Evolutionary conservation across 768 basidiomycete species (phyloP).

Genomic region (Cubamyces lactineus): DNA sequence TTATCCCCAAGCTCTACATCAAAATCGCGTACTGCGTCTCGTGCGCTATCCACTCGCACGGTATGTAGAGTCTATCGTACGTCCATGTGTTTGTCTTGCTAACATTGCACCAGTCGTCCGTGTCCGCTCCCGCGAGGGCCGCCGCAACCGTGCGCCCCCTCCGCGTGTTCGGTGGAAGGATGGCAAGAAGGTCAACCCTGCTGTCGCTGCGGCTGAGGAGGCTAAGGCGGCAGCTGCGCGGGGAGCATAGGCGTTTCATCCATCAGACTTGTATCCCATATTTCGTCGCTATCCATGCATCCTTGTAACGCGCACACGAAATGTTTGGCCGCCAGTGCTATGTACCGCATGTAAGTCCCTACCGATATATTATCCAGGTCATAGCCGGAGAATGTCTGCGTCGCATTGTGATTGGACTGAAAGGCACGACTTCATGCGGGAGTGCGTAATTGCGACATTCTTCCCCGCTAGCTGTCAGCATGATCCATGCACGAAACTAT

Average conservation of each 20-base stretch:
- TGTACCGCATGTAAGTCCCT: slow-evolving; percentile 14
- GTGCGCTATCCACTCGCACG: slow-evolving; percentile 99
- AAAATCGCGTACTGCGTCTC: slow-evolving; percentile 99
- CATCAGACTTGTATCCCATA: slow-evolving; percentile 27
- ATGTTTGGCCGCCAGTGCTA: neutral
- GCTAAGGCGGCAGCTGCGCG: slow-evolving; percentile 63
- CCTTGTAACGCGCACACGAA: slow-evolving; percentile 19
- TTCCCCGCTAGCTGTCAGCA: too few species aligned
- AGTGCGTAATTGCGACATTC: too few species aligned
- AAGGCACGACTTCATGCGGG: too few species aligned
- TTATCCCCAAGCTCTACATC: slow-evolving; percentile 96
- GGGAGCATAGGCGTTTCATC: slow-evolving; percentile 50
- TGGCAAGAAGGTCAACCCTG: slow-evolving; percentile 95
- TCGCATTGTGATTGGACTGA: neutral
- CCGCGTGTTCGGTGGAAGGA: slow-evolving; percentile 96
- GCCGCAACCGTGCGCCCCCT: slow-evolving; percentile 97
- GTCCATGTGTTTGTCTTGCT: neutral
- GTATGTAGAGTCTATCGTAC: slow-evolving; percentile 47
- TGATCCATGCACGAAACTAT: neutral
- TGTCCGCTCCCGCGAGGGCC: slow-evolving; percentile 93
- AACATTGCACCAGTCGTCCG: slow-evolving; percentile 74
- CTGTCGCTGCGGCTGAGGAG: slow-evolving; percentile 91
- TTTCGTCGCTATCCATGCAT: slow-evolving; percentile 24
- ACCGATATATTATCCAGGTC: neutral
- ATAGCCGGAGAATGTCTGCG: neutral